These are phyloP conservation scores for Nicotiana benthamiana DNA, from an alignment of 257 asterid species.

Conservation along the genomic window DNA sequence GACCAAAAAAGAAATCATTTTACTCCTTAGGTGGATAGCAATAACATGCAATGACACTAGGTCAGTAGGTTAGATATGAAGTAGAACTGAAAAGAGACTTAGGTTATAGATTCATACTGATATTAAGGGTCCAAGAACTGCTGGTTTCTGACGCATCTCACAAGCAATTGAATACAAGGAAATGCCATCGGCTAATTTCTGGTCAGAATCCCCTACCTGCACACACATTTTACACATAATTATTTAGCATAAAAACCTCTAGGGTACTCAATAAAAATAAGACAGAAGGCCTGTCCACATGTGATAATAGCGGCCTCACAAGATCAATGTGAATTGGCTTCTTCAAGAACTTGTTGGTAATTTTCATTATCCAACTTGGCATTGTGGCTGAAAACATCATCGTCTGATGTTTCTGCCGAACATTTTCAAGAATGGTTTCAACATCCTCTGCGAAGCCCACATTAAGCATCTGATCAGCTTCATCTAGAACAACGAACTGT, in stretches of 20 bases:
- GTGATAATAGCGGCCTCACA: slow-evolving; percentile 39
- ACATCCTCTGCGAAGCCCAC: slow-evolving; percentile 98
- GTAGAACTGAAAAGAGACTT: not conserved
- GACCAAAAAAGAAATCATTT: not conserved
- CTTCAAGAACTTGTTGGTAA: slow-evolving; percentile 73
- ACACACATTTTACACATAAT: slow-evolving; percentile 14
- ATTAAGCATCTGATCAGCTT: slow-evolving; percentile 98
- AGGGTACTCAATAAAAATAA: not conserved
- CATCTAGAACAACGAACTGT: slow-evolving; percentile 82
- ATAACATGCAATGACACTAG: not conserved
- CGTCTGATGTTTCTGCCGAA: slow-evolving; percentile 79
- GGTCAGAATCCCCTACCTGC: slow-evolving; percentile 94
- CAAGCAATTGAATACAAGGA: slow-evolving; percentile 54
- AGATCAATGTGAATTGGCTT: slow-evolving; percentile 77
- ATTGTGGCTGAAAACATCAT: slow-evolving; percentile 98
- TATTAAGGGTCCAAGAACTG: slow-evolving; percentile 68
- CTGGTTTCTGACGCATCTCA: slow-evolving; percentile 59
- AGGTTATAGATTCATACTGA: slow-evolving; percentile 36
- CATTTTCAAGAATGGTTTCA: slow-evolving; percentile 67
- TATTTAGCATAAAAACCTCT: not conserved
- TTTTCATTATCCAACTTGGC: slow-evolving; percentile 86
- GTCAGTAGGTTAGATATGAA: not conserved
- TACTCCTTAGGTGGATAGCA: not conserved
- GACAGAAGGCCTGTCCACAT: not conserved
- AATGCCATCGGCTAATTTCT: slow-evolving; percentile 88